Base-by-base conservation (phyloP, 306 rosid genomes). In the Begonia masoniana region DNA sequence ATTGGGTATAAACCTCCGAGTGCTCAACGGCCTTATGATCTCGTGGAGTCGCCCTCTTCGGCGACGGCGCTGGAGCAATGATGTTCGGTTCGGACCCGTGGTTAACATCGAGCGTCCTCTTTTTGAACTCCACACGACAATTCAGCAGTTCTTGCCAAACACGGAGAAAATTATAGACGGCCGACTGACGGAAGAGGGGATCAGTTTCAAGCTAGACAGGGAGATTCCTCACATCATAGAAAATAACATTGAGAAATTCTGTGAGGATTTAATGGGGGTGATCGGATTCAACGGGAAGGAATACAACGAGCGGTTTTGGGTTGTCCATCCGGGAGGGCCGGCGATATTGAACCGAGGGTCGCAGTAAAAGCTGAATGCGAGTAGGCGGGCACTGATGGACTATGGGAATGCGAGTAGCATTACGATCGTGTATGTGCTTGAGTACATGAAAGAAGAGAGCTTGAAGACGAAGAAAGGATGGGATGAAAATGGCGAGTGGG, bases 31-130 rank as follows among this genome's bases (percentile, higher is more conserved):
- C 94, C 94, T 15, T 91, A 86, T 62, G 96, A 91, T 74, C 82
- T 91, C 54, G 99, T 86, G 26, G 99, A 45, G 96, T 91, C 50
- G 77, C 97, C 1, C 81, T 91, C 6, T 83, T 85, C 55, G 97
- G 97, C 10, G 96, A 83, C 65, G 92, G 96, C 49, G 96, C 94
- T 5, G 94, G 88, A 26, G 94, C 96, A 7, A 77, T 91, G 88
- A 57, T 85, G 26, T 62, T 91, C 15, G 97, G 96, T 9, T 59
- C 88, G 15, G 78, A 86, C 59, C 88, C 0, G 43, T 60, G 10
- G 41, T 43, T 9, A 68, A 65, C 23, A 57, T 56, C 5, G 96
- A 85, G 67, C 79, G 17, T 63, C 85, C 92, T 54, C 73, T 83
- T 1, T 91, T 91, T 39, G 99, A 91, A 79, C 96, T 91, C 61